phyloP scores from a whole-genome alignment of 2,329 filamentous ascomycete species.

The Paecilomyces formosus region DNA sequence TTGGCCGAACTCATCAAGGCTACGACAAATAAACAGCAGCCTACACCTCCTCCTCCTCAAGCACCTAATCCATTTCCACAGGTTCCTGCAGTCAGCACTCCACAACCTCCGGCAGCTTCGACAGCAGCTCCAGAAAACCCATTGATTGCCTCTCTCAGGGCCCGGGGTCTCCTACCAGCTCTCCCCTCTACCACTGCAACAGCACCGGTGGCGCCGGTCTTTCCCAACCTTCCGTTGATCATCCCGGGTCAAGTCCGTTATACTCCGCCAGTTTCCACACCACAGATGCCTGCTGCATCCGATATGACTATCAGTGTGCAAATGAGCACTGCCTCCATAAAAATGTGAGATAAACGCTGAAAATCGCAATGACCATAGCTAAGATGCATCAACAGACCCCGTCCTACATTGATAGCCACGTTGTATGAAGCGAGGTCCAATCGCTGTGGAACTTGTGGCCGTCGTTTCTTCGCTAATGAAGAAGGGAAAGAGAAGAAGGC shows the following conservation, averaged over 20 bases:
- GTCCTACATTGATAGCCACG: conserved; percentile 63
- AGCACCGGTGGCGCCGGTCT: conserved; percentile 27
- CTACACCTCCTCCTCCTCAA: conserved; percentile 41
- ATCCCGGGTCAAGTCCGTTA: conserved; percentile 29
- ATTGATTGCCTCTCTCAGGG: conserved; percentile 60
- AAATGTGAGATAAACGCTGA: conserved; percentile 51
- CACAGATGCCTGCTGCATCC: conserved; percentile 22
- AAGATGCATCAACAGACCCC: conserved; percentile 47
- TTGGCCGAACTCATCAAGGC: conserved; percentile 39
- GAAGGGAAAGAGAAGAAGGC: conserved; percentile 80
- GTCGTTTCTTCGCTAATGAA: conserved; percentile 70
- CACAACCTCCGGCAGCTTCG: conserved; percentile 37
- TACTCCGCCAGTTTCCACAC: conserved; percentile 27
- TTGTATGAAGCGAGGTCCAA: conserved; percentile 79
- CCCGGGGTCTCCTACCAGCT: conserved; percentile 57
- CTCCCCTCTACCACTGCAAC: conserved; percentile 30
- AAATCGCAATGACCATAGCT: conserved; percentile 7
- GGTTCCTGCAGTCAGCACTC: conserved; percentile 53
- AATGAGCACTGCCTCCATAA: conserved; percentile 62
- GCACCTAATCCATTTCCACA: conserved; percentile 39
- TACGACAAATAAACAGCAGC: conserved; percentile 31
- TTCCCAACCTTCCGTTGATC: conserved; percentile 35
- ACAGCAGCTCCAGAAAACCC: conserved; percentile 46
- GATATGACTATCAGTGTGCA: conserved; percentile 32
- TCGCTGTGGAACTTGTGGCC: conserved; percentile 84